Percentiles rank a stretch among this genome's conserved stretches.
Evolutionary conservation across 345 rosid genomes (phyloP).

Genomic region (Acer negundo): DNA sequence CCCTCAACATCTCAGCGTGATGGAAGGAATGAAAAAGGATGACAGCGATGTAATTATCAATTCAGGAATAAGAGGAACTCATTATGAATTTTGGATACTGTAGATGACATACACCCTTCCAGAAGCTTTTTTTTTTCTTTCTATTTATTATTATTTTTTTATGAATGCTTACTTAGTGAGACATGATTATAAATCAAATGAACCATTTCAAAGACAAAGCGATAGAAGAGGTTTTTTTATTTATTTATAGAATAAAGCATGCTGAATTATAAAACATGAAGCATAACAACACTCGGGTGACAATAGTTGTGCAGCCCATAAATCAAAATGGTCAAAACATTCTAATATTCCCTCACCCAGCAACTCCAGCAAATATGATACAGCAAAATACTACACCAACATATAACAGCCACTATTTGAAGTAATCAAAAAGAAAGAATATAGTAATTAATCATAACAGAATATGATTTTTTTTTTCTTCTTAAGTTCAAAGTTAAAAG

Average conservation of each 20-base stretch:
- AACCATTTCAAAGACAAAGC: not conserved
- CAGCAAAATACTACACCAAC: not conserved
- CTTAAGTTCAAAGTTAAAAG: not conserved
- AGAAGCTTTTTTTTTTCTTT: not conserved
- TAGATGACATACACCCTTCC: not conserved
- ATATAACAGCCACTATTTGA: not conserved
- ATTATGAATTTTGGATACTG: not conserved
- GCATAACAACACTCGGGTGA: not conserved
- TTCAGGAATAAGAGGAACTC: not conserved
- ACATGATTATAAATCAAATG: not conserved
- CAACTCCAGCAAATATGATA: constrained; percentile 12
- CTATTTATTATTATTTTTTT: not conserved
- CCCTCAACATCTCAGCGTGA: not conserved
- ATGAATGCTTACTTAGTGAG: not conserved
- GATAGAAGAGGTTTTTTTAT: not conserved
- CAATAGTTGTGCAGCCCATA: not conserved
- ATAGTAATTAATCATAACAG: not conserved
- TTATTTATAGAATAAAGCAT: not conserved
- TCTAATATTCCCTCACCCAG: not conserved
- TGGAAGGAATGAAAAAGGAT: not conserved
- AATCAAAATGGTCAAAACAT: not conserved
- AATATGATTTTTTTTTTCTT: not conserved
- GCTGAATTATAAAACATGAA: constrained; percentile 5
- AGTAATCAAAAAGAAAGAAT: not conserved
- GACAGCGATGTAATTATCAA: not conserved